phyloP scores from a whole-genome alignment of 2,329 filamentous ascomycete species.

The Xylaria digitata region DNA sequence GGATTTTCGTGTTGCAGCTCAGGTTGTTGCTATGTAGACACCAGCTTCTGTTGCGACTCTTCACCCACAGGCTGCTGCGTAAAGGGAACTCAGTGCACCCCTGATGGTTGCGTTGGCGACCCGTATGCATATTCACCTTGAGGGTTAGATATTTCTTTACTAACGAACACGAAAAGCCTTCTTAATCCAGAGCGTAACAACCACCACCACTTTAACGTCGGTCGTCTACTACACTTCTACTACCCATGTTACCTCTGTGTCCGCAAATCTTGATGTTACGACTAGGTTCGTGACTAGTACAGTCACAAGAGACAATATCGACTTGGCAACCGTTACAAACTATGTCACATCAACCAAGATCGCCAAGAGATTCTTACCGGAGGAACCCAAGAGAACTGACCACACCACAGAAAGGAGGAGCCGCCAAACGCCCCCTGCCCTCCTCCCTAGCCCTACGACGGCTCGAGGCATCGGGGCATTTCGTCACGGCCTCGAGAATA shows the following conservation, averaged over 20 bases:
- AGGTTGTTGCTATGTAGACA: constrained; percentile 20
- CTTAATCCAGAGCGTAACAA: constrained; percentile 9
- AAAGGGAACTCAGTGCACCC: constrained; percentile 12
- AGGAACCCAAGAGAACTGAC: constrained; percentile 1
- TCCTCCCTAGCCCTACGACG: background rate
- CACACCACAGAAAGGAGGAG: background rate
- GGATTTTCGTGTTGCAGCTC: constrained; percentile 13
- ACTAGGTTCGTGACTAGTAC: constrained; percentile 22
- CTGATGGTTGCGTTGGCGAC: constrained; percentile 8
- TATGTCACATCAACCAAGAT: constrained; percentile 25
- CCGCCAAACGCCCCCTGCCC: background rate
- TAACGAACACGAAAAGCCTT: constrained; percentile 8
- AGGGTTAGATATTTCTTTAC: background rate
- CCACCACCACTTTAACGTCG: constrained; percentile 22
- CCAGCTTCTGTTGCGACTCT: constrained; percentile 14
- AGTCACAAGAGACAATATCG: constrained; percentile 14
- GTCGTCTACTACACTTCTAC: constrained; percentile 15
- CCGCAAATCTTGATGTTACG: constrained; percentile 15
- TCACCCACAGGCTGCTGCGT: constrained; percentile 19
- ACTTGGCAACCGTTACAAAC: constrained; percentile 24
- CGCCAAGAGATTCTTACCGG: constrained; percentile 10
- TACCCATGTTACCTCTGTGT: background rate
- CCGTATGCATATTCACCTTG: constrained; percentile 7
- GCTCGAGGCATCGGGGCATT: background rate
- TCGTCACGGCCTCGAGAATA: background rate